A percentile compares a stretch with the other conserved stretches of the same genome.
phyloP scores from a whole-genome alignment of 176 grass and related monocot genomes.

The Themeda triandra region DNA sequence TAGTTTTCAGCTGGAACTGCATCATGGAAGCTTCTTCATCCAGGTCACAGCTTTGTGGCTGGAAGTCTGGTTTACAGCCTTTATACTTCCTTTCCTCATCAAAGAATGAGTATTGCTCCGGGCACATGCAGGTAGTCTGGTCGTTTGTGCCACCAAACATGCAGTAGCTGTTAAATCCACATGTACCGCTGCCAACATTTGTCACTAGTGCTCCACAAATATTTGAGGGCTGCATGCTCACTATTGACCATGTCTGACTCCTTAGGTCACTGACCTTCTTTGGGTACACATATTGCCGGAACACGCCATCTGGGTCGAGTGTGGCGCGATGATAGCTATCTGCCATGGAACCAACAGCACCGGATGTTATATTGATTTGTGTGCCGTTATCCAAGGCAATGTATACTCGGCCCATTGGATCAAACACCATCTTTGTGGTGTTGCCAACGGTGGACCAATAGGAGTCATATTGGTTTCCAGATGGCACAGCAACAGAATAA shows the following conservation, averaged over 20 bases:
- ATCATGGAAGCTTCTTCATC: slow-evolving; percentile 2
- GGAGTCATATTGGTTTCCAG: background rate
- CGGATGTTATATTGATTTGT: background rate
- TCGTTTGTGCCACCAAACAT: background rate
- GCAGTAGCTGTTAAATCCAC: slow-evolving; percentile 66
- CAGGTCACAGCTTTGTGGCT: slow-evolving; percentile 32
- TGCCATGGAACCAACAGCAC: too few relatives aligned
- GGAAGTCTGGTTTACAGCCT: slow-evolving; percentile 48
- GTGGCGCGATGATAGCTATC: slow-evolving; percentile 51
- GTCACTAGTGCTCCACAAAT: background rate
- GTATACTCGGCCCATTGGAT: slow-evolving; percentile 31
- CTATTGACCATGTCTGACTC: slow-evolving; percentile 10
- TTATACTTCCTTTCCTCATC: slow-evolving; percentile 37
- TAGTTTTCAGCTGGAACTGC: slow-evolving; percentile 6
- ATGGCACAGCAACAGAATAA: slow-evolving; percentile 3
- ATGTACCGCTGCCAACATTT: slow-evolving; percentile 26
- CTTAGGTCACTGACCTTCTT: background rate
- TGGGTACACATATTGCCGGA: slow-evolving; percentile 53
- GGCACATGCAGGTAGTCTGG: slow-evolving; percentile 35
- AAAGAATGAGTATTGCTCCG: slow-evolving; percentile 31
- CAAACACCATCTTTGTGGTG: slow-evolving; percentile 36
- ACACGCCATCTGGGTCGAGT: slow-evolving; percentile 50
- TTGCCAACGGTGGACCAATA: slow-evolving; percentile 34
- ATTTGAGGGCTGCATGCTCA: background rate
- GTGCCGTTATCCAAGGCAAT: background rate